These are phyloP conservation scores for Fusarium acutatum DNA, from an alignment of 2,329 filamentous ascomycete species.

Conservation along the genomic window DNA sequence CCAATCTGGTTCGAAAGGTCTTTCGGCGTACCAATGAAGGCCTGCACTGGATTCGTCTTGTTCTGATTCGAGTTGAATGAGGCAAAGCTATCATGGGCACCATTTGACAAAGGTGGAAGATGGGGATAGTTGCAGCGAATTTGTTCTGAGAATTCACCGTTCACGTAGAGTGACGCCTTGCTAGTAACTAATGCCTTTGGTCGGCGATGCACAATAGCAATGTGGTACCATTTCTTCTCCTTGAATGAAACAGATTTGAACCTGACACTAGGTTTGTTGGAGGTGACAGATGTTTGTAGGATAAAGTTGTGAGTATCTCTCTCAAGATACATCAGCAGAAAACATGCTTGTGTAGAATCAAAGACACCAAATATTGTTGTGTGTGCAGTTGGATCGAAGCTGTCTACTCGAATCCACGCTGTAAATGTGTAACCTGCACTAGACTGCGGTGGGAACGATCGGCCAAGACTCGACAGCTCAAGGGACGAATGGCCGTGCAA, in stretches of 20 bases:
- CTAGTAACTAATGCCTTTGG: slow-evolving; percentile 78
- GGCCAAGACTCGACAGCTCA: slow-evolving; percentile 86
- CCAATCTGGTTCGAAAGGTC: slow-evolving; percentile 83
- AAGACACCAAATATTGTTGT: slow-evolving; percentile 97
- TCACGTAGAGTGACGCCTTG: slow-evolving; percentile 87
- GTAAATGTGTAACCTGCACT: slow-evolving; percentile 89
- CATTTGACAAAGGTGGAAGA: slow-evolving; percentile 71
- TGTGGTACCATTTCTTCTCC: slow-evolving; percentile 87
- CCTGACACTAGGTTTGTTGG: slow-evolving; percentile 85
- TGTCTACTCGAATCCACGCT: slow-evolving; percentile 88
- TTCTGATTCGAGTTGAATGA: slow-evolving; percentile 68
- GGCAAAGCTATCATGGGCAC: slow-evolving; percentile 73
- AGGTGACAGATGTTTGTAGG: slow-evolving; percentile 91
- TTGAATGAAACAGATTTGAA: slow-evolving; percentile 87
- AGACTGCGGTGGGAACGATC: slow-evolving; percentile 82
- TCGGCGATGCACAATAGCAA: slow-evolving; percentile 85
- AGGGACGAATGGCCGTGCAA: slow-evolving; percentile 88
- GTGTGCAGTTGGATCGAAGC: slow-evolving; percentile 84
- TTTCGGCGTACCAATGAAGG: slow-evolving; percentile 91
- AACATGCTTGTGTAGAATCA: slow-evolving; percentile 90
- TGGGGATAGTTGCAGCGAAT: slow-evolving; percentile 88
- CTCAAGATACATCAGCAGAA: slow-evolving; percentile 92
- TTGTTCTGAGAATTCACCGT: slow-evolving; percentile 94
- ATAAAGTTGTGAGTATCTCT: slow-evolving; percentile 95
- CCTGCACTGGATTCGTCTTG: slow-evolving; percentile 78